Base-by-base conservation (phyloP, 495 filamentous ascomycete genomes). In the Aspergillus baeticus region DNA sequence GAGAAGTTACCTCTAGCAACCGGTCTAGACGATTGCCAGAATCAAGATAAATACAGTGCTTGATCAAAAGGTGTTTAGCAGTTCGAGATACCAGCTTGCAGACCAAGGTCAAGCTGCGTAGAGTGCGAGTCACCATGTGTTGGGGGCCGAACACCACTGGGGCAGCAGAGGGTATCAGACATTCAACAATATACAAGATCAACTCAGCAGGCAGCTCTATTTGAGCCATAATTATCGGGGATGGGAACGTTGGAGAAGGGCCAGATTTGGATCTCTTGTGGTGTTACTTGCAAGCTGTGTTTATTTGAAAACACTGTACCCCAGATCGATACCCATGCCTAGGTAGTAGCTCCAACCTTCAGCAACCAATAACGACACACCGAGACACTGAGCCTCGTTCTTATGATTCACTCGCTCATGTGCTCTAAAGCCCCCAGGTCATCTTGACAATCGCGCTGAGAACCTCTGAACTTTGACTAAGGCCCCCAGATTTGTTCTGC, bases 21-120 rank as follows among this genome's bases (percentile, higher is more conserved):
- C 44, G 21, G 10, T 43, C 20, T 0, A 67, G 46, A 14, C 47
- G 51, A 13, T 33, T 2, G 0, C 33, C 35, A n/a, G 54, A 52
- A 34, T 70, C 46, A 13, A 72, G 58, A 34, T 64, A 55, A 10
- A 68, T 49, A 54, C 67, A 72, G 42, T 64, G 57, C 14, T 55
- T 57, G 20, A 65, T 54, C 6, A 72, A 62, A 7, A 64, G 61
- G 15, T 45, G 54, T 14, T 23, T 55, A 2, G 69, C 65, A n/a
- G 44, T 43, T 37, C 42, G 52, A 35, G 62, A 59, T 7, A 60
- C 64, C 15, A 58, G 48, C 23, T 54, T 57, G 36, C 61, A 64
- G 3, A 59, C 62, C 18, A 50, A 46, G n/a, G 59, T 61, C 35
- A 69, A 42, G 42, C 59, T 63, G 29, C 67, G 47, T 1, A 71